Conservation (phyloP, 805 yeast genomes). For the Lachancea fermentati region DNA sequence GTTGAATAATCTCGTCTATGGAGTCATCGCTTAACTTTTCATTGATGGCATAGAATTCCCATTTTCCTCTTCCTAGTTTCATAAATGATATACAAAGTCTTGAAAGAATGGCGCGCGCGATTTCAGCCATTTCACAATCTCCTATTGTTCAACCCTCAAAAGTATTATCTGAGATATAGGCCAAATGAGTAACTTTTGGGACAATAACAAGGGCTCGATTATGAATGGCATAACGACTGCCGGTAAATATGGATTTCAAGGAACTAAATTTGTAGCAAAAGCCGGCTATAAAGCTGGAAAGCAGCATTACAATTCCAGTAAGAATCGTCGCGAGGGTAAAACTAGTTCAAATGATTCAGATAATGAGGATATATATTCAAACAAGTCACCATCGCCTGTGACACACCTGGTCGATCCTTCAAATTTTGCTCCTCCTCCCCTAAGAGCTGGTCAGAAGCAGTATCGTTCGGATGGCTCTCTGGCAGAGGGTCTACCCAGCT, state of each 20-base stretch:
- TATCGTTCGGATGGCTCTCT: constrained; percentile 22
- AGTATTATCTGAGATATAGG: background rate
- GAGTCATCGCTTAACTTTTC: background rate
- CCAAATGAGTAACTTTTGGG: constrained; percentile 35
- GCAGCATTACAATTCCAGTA: constrained; percentile 26
- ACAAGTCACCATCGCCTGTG: constrained; percentile 8
- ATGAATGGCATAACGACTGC: constrained; percentile 33
- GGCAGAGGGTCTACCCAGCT: constrained; percentile 1
- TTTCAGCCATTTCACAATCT: background rate
- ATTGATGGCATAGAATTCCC: background rate
- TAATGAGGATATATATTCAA: background rate
- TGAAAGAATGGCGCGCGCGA: background rate
- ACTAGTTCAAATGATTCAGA: background rate
- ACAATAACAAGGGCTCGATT: constrained; percentile 37
- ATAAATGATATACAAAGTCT: background rate
- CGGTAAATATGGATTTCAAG: constrained; percentile 35
- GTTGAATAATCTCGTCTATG: background rate
- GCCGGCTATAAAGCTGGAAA: constrained; percentile 38
- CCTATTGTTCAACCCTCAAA: background rate
- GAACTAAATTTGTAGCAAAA: constrained; percentile 38
- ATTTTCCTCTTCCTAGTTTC: background rate
- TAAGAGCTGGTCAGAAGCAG: constrained; percentile 35
- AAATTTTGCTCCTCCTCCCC: constrained; percentile 36
- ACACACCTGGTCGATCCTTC: constrained; percentile 13
- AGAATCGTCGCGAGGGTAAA: constrained; percentile 12